These are phyloP conservation scores for Penicillium sp. DNA, from an alignment of 2,329 filamentous ascomycete species.

Conservation along the genomic window DNA sequence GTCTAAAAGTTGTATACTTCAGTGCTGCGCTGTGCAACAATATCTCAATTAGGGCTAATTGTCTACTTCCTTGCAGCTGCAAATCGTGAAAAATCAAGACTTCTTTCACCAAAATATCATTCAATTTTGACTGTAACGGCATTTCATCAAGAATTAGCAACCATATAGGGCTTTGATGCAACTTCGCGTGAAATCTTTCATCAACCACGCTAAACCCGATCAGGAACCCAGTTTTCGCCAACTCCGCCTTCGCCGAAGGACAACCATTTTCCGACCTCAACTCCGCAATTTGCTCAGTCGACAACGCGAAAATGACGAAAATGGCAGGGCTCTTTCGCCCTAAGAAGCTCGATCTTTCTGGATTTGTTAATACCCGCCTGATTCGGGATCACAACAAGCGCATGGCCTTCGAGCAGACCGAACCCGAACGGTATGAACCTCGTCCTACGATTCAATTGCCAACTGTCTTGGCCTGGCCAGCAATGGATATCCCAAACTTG, in stretches of 20 bases:
- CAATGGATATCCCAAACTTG: neutral
- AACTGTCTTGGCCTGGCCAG: neutral
- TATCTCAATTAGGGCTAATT: neutral
- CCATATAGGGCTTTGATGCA: neutral
- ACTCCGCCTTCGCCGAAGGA: slow-evolving; percentile 23
- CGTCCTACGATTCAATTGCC: neutral
- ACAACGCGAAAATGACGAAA: slow-evolving; percentile 22
- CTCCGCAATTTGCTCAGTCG: slow-evolving; percentile 6
- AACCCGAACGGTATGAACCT: slow-evolving; percentile 73
- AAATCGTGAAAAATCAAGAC: too few relatives aligned
- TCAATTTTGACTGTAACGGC: neutral
- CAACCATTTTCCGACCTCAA: slow-evolving; percentile 14
- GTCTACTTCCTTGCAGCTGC: neutral
- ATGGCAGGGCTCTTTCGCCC: slow-evolving; percentile 74
- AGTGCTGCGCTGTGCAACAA: neutral
- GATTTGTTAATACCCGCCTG: slow-evolving; percentile 79
- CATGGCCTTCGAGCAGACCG: slow-evolving; percentile 81
- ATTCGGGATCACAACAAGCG: slow-evolving; percentile 97
- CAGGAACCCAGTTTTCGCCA: slow-evolving; percentile 23
- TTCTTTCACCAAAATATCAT: neutral
- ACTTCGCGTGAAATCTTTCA: slow-evolving; percentile 10
- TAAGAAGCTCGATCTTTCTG: slow-evolving; percentile 85
- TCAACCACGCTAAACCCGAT: slow-evolving; percentile 27
- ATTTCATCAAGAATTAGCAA: neutral
- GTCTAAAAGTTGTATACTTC: neutral